Evolutionary conservation across 177 flowering plant species (phyloP), one percentile per base, ranked within the genome.

Genomic region (Vitis hybrid): DNA sequence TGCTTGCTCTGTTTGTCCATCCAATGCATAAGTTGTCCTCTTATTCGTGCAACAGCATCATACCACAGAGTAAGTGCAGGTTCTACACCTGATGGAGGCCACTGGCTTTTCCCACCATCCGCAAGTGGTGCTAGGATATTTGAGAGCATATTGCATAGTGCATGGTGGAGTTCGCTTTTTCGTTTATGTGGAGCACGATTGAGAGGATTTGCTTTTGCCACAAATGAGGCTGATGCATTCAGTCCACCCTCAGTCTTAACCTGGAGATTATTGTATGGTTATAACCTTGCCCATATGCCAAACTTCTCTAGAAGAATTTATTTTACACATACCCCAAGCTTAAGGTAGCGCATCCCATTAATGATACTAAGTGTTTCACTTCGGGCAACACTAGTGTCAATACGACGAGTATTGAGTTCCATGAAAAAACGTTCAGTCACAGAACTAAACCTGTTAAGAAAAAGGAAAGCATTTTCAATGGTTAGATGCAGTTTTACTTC

Each of bases 1-100:
- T 95, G 98, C 82, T 95, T 95, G 85, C 94, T 95, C 80, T 95
- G 97, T 78, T 93, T 95, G 78, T 95, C 99, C 97, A 93, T 96
- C 99, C 99, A 96, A 76, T 87, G 85, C 78, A 87, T 78, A 62
- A 96, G 97, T 65, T 88, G 90, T 23, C 52, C 82, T 79, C 98
- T 83, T 59, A 96, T 96, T 57, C 94, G 86, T 60, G 90, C 93
- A 72, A 96, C 94, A 72, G 99, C 99, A 65, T 96, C 99, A 80
- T 96, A 96, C 99, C 98, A 96, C 52, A 96, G 69, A 34, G 87
- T 85, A 69, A 95, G 88, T 54, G 97, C 96, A 83, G 89, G 86
- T 67, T 91, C 97, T 70, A 93, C 97, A 77, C 97, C 97, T 32
- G 84, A 73, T 66, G 99, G 99, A 67, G 98, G 99, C 99, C 99